Conservation (phyloP, 306 rosid genomes). For the Sophora flavescens region DNA sequence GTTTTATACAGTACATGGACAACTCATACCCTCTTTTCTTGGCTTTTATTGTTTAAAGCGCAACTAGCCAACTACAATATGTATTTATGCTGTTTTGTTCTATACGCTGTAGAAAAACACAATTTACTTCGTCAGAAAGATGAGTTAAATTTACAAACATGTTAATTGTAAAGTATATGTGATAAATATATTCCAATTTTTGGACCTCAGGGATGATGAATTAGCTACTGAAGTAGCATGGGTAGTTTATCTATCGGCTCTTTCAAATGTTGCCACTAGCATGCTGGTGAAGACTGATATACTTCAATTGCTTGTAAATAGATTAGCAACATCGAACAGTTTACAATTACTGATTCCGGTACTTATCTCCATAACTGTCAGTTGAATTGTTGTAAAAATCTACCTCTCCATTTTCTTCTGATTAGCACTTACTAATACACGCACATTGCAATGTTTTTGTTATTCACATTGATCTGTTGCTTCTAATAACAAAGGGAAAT, state of each 20-base stretch:
- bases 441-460: constrained; percentile 16
- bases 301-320: constrained; percentile 80
- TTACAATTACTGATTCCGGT: constrained; percentile 95
- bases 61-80: too few relatives aligned
- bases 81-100: constrained; percentile 23
- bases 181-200: neutral
- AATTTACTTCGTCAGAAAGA: neutral
- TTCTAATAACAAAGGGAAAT: constrained; percentile 50
- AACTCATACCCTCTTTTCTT: constrained; percentile 6
- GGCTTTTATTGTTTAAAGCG: constrained; percentile 6
- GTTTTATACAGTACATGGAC: constrained; percentile 33
- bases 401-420: constrained; percentile 24
- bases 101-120: neutral
- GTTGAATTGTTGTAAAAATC: constrained; percentile 23
- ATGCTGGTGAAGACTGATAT: constrained; percentile 81
- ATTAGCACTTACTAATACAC: constrained; percentile 29
- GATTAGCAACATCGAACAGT: constrained; percentile 79
- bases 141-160: constrained; percentile 13
- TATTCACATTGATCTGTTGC: constrained; percentile 34
- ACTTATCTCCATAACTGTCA: constrained; percentile 37
- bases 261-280: constrained; percentile 80
- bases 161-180: constrained; percentile 13
- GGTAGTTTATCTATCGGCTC: constrained; percentile 95
- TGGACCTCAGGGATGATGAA: constrained; percentile 83
- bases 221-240: constrained; percentile 96